A percentile compares a stretch with the other conserved stretches of the same genome.
phyloP scores from a whole-genome alignment of 768 basidiomycete species.

The Vishniacozyma victoriae region DNA sequence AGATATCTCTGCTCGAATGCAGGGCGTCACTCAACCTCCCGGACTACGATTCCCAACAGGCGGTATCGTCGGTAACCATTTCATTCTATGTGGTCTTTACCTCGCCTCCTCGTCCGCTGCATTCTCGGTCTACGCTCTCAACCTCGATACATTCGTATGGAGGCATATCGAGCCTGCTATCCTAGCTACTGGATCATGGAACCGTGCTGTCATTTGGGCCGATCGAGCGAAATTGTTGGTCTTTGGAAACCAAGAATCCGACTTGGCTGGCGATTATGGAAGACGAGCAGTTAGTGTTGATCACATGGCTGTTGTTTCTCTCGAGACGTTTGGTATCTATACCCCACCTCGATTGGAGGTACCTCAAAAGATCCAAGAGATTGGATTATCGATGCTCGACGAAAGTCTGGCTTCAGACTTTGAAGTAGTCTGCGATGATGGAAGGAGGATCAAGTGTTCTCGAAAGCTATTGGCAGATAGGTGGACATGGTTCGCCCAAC shows the following conservation, averaged over 20 bases:
- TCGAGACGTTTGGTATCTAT: slow-evolving; percentile 95
- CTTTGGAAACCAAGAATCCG: slow-evolving; percentile 68
- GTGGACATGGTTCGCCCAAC: slow-evolving; percentile 80
- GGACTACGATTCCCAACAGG: slow-evolving; percentile 95
- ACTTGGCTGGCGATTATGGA: slow-evolving; percentile 43
- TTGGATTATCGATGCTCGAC: slow-evolving; percentile 77
- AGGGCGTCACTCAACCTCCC: slow-evolving; percentile 70
- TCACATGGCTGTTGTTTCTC: slow-evolving; percentile 79
- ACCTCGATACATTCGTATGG: slow-evolving; percentile 53
- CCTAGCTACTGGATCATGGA: slow-evolving; percentile 86
- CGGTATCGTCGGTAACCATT: slow-evolving; percentile 71
- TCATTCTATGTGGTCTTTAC: slow-evolving; percentile 93
- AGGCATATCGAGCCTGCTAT: slow-evolving; percentile 46
- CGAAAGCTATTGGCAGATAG: slow-evolving; percentile 77
- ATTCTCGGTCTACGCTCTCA: slow-evolving; percentile 93
- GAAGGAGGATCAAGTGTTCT: slow-evolving; percentile 72
- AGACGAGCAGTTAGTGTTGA: slow-evolving; percentile 51
- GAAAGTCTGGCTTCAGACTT: slow-evolving; percentile 81
- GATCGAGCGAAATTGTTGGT: slow-evolving; percentile 79
- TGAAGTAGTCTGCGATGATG: slow-evolving; percentile 86
- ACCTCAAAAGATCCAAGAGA: slow-evolving; percentile 69
- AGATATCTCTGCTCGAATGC: slow-evolving; percentile 76
- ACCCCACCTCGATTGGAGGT: slow-evolving; percentile 63
- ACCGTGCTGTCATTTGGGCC: slow-evolving; percentile 80
- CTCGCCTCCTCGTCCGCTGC: slow-evolving; percentile 89